Percentiles rank a stretch among this genome's conserved stretches.
These are phyloP conservation scores for Aureobasidium sp. DNA, from an alignment of 2,329 filamentous ascomycete genomes.

Conservation along the genomic window DNA sequence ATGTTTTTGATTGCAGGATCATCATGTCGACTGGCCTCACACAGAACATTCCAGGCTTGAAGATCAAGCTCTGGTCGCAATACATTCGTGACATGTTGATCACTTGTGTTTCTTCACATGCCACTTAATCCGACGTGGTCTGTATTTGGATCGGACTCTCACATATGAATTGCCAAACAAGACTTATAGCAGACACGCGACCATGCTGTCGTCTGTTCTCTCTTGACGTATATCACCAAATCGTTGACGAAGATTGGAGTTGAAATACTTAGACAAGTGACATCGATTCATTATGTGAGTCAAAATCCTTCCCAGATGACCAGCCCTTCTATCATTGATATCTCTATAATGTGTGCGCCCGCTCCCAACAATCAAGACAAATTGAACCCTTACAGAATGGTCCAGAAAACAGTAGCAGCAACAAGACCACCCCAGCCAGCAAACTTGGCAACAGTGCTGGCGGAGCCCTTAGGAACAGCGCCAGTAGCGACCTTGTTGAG, in stretches of 20 bases:
- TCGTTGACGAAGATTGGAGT: background rate
- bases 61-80: background rate
- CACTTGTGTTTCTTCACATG: background rate
- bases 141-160: background rate
- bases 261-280: background rate
- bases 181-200: background rate
- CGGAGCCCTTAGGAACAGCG: conserved; percentile 27
- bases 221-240: too few relatives aligned
- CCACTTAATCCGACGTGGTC: background rate
- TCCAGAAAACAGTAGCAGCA: conserved; percentile 4
- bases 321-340: background rate
- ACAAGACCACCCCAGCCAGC: conserved; percentile 20
- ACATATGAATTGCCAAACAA: background rate
- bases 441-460: conserved; percentile 17
- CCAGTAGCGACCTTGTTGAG: conserved; percentile 45
- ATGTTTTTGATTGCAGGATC: conserved; percentile 4
- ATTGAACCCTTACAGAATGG: background rate
- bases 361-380: background rate
- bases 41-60: background rate
- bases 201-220: too few relatives aligned
- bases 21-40: background rate
- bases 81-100: background rate
- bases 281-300: background rate
- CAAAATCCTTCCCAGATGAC: background rate
- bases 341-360: background rate